A percentile compares a stretch with the other conserved stretches of the same genome.
Evolutionary conservation across 2,329 filamentous ascomycete species (phyloP).

Genomic region (Neopestalotiopsis clavispora): DNA sequence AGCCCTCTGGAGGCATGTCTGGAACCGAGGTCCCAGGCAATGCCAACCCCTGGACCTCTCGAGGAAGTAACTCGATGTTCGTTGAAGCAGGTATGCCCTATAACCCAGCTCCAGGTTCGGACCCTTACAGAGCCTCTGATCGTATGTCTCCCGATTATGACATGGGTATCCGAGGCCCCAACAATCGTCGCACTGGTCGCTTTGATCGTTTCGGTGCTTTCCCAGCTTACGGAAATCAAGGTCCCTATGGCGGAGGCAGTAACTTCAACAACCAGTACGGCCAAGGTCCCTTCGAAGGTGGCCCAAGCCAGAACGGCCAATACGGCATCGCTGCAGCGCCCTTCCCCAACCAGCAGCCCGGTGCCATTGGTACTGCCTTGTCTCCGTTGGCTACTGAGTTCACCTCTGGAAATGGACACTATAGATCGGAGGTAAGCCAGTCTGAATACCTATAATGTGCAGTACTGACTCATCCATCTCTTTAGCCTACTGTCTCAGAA

Average conservation of each 20-base stretch:
- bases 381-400: constrained; percentile 79
- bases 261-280: constrained; percentile 39
- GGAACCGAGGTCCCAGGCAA: constrained; percentile 40
- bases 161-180: constrained; percentile 46
- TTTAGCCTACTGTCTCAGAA: constrained; percentile 55
- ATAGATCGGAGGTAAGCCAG: constrained; percentile 59
- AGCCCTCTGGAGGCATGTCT: constrained; percentile 31
- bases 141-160: constrained; percentile 56
- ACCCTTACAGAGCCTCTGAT: constrained; percentile 48
- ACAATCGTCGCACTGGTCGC: constrained; percentile 50
- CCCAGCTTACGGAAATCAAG: constrained; percentile 38
- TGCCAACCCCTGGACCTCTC: constrained; percentile 54
- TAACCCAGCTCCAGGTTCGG: constrained; percentile 35
- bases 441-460: constrained; percentile 12
- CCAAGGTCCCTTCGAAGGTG: constrained; percentile 41
- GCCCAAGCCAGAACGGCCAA: constrained; percentile 38
- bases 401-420: constrained; percentile 51
- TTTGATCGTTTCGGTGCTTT: constrained; percentile 46
- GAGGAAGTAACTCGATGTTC: constrained; percentile 44
- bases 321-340: constrained; percentile 39
- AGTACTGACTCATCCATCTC: constrained; percentile 28
- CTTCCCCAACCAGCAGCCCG: constrained; percentile 32
- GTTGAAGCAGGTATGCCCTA: constrained; percentile 44
- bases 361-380: constrained; percentile 59
- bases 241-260: constrained; percentile 37